Base-by-base conservation (phyloP, 805 yeast species). In the Metschnikowia sp. region DNA sequence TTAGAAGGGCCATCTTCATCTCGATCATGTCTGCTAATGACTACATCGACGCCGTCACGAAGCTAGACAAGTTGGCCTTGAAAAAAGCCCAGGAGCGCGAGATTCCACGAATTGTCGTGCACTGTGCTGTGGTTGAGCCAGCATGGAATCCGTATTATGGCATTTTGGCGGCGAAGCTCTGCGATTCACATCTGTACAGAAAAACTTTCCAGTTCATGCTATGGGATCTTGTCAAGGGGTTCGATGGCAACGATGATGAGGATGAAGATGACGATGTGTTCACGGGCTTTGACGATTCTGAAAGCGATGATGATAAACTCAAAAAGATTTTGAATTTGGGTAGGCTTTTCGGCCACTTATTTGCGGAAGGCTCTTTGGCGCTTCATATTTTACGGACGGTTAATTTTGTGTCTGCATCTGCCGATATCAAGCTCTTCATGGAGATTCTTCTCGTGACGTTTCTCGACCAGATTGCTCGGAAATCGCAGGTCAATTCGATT, bases 11-110 rank as follows among this genome's bases (percentile, higher is more conserved):
- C 1, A 85, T 94, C 13, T 94, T 94, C 60, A 82, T 95, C 22
- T 88, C 96, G 33, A 82, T 94, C 8, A 91, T 95, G 97, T 90
- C 97, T 3, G 94, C 97, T 4, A 85, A 84, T 54, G 99, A 94
- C 64, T 94, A 80, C 58, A 73, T 88, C 60, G 97, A 94, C 65
- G 95, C 97, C 0, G 83, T 83, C 55, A 80, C 86, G 13, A 86
- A 90, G 52, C 59, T 94, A 32, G 95, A 88, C 59, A 91, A 90
- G 60, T 65, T 94, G 44, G 78, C 82, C 28, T 72, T 94, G 56
- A 91, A 87, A 58, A 83, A 80, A 53, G 72, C 84, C 8, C 98
- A 94, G 62, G 85, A 86, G 56, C 72, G 88, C 39, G 99, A 94
- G 57, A 86, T 94, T 28, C 96, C 97, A 3, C 78, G 82, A 45